phyloP scores from a whole-genome alignment of 2,329 filamentous ascomycete species.

The Rhexocercosporidium sp. region DNA sequence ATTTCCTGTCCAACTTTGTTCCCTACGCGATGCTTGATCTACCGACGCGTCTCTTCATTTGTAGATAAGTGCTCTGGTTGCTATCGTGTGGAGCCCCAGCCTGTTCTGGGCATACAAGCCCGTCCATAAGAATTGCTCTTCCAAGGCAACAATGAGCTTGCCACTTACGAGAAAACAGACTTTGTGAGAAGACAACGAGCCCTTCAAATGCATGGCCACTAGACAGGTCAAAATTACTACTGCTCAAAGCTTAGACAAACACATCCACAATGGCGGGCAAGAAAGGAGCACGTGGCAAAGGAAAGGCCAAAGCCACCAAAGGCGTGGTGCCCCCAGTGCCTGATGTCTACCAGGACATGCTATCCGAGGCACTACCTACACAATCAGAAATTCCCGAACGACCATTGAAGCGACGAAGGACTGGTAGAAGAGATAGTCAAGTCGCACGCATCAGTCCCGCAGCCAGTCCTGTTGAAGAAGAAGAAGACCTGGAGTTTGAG shows the following conservation, averaged over 20 bases:
- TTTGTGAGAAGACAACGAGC: not conserved
- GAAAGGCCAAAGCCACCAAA: constrained; percentile 25
- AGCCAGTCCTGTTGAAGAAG: constrained; percentile 31
- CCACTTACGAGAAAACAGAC: not conserved
- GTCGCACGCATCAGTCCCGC: constrained; percentile 16
- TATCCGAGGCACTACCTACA: constrained; percentile 46
- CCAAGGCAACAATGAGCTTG: constrained; percentile 2
- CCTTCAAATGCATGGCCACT: not conserved
- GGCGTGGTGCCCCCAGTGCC: constrained; percentile 46
- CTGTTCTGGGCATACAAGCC: not conserved
- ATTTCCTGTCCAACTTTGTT: not conserved
- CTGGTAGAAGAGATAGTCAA: constrained; percentile 24
- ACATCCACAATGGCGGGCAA: constrained; percentile 21
- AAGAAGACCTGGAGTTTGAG: constrained; percentile 40
- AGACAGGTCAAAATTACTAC: too few species aligned
- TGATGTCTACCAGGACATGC: constrained; percentile 51
- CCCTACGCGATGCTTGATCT: not conserved
- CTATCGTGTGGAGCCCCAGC: not conserved
- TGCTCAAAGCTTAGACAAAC: not conserved
- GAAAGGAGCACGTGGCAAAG: constrained; percentile 21
- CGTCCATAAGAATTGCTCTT: not conserved
- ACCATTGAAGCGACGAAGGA: constrained; percentile 45
- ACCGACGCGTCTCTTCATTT: not conserved
- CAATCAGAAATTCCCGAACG: constrained; percentile 41
- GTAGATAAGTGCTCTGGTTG: not conserved